Conservation (phyloP, 768 basidiomycete species). For the Leucogyrophana mollusca region DNA sequence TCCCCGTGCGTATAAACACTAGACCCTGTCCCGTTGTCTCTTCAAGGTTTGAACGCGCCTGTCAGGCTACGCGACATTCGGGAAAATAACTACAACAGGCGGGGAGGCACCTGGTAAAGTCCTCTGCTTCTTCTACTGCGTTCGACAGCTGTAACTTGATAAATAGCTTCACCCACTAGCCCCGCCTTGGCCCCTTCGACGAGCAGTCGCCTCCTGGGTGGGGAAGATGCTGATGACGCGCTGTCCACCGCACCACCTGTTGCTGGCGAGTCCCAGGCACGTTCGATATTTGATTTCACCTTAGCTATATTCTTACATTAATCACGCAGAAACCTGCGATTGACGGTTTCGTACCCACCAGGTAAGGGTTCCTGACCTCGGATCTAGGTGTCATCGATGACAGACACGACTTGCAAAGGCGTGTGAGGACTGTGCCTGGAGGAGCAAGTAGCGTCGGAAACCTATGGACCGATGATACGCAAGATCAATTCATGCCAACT, state of each 20-base stretch:
- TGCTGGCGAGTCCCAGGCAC: background rate
- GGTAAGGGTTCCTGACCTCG: conserved; percentile 30
- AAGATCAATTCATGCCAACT: conserved; percentile 62
- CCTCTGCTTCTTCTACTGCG: background rate
- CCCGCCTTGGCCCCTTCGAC: conserved; percentile 2
- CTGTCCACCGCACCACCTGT: conserved; percentile 52
- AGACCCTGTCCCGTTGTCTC: background rate
- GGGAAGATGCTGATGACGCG: conserved; percentile 56
- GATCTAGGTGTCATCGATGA: background rate
- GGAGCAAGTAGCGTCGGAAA: conserved; percentile 24
- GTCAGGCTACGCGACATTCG: conserved; percentile 71
- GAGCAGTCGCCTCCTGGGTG: conserved; percentile 14
- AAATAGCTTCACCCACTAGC: conserved; percentile 8
- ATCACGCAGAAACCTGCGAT: background rate
- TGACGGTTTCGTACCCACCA: conserved; percentile 42
- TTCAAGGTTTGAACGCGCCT: background rate
- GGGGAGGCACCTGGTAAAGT: conserved; percentile 26
- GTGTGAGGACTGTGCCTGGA: conserved; percentile 31
- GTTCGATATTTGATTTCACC: background rate
- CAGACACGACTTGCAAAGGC: conserved; percentile 19
- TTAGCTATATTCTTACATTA: conserved; percentile 4
- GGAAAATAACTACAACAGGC: conserved; percentile 37
- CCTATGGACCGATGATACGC: conserved; percentile 45
- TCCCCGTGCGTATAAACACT: conserved; percentile 48
- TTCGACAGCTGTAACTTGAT: too few relatives aligned